Conservation (phyloP, 768 basidiomycete species). For the Tulasnella sp. region DNA sequence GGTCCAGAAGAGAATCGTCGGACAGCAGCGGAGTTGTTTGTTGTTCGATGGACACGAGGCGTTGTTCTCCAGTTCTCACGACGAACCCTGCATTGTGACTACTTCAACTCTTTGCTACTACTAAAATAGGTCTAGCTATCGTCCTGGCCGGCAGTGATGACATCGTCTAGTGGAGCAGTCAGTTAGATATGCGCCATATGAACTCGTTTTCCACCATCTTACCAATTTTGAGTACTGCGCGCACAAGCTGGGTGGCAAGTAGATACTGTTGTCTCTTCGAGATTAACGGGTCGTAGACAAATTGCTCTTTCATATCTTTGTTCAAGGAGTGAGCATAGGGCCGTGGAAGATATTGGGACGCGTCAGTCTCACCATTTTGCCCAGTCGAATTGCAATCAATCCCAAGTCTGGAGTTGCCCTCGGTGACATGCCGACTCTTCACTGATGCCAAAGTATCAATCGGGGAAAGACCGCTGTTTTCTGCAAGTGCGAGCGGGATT, state of each 20-base stretch:
- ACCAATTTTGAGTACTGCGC: slow-evolving; percentile 83
- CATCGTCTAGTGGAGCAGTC: slow-evolving; percentile 55
- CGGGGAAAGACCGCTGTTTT: slow-evolving; percentile 94
- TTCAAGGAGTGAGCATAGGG: slow-evolving; percentile 1
- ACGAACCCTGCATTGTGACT: neutral
- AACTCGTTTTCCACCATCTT: slow-evolving; percentile 32
- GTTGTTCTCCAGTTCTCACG: neutral
- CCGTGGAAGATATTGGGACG: neutral
- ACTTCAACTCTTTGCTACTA: neutral
- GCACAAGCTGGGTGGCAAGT: slow-evolving; percentile 83
- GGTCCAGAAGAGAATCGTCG: slow-evolving; percentile 15
- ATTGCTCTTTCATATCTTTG: slow-evolving; percentile 94
- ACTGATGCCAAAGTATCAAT: slow-evolving; percentile 97
- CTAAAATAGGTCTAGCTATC: slow-evolving; percentile 46
- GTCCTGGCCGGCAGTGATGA: slow-evolving; percentile 66
- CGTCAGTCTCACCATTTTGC: slow-evolving; percentile 66
- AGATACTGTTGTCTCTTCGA: slow-evolving; percentile 96
- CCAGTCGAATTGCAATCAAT: slow-evolving; percentile 88
- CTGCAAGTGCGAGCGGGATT: slow-evolving; percentile 92
- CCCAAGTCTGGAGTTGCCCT: slow-evolving; percentile 79
- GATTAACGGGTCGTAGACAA: slow-evolving; percentile 95
- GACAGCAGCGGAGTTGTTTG: slow-evolving; percentile 11
- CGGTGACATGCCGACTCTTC: slow-evolving; percentile 84
- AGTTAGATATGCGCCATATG: neutral
- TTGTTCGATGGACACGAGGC: neutral